A percentile compares a stretch with the other conserved stretches of the same genome.
These are phyloP conservation scores for Starmerella riodocensis DNA, from an alignment of 805 yeast genomes.

Conservation along the genomic window DNA sequence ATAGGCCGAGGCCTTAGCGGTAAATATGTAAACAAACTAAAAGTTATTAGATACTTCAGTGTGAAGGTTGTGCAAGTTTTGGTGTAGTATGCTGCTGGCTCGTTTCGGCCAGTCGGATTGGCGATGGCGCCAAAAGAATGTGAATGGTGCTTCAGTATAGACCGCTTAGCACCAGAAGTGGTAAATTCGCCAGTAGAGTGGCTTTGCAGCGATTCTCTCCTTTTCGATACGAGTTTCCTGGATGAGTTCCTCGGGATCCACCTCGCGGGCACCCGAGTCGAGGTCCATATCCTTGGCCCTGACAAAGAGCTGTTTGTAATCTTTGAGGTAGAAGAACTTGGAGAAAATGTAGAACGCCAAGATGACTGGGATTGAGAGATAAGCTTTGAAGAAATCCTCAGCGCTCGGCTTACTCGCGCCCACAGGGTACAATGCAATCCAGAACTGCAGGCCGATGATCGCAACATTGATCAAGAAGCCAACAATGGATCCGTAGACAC, in stretches of 20 bases:
- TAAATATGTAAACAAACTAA: no score
- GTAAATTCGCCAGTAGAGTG: constrained; percentile 4
- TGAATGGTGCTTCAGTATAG: no score
- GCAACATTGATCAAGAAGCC: constrained; percentile 47
- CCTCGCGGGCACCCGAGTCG: constrained; percentile 48
- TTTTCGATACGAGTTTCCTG: constrained; percentile 4
- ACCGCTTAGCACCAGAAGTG: constrained; percentile 10
- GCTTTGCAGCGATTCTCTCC: constrained; percentile 1
- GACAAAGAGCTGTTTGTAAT: constrained; percentile 28
- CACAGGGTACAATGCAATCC: constrained; percentile 67
- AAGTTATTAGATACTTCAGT: no score
- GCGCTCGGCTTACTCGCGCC: constrained; percentile 31
- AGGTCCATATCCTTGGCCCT: constrained; percentile 42
- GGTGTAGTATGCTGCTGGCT: no score
- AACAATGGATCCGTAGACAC: constrained; percentile 52
- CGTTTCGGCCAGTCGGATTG: no score
- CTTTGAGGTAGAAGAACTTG: constrained; percentile 36
- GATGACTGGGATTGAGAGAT: constrained; percentile 37
- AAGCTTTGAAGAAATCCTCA: constrained; percentile 38
- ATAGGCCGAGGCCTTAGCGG: no score
- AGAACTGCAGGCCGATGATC: constrained; percentile 64
- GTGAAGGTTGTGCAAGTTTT: no score
- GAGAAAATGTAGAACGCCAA: constrained; percentile 38
- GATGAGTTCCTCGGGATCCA: constrained; percentile 27
- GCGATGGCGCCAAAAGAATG: no score